Base-by-base conservation (phyloP, 495 filamentous ascomycete genomes). In the Lichenothelia convexa region DNA sequence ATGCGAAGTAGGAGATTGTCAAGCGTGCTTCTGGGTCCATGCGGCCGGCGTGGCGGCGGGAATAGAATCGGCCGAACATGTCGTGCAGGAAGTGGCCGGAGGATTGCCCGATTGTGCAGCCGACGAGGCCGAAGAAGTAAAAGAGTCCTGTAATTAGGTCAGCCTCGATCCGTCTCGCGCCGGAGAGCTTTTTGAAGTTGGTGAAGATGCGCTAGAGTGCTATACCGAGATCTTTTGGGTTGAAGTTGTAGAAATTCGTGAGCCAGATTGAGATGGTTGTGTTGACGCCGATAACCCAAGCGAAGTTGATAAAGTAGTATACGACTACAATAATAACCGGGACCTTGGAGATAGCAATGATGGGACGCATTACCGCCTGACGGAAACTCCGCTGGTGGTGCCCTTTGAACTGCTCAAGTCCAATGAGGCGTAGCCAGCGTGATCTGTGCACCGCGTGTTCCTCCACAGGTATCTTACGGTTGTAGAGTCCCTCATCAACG, bases 11-110 rank as follows among this genome's bases (percentile, higher is more conserved):
- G 38, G 40, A 39, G 34, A 48, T 41, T n/a, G 39, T 31, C 34
- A 56, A 45, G 21, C 53, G 53, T 7, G 49, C 53, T 45, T 56
- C 51, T 13, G 53, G 53, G 18, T 52, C 44, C 27, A 54, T 36
- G 30, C 32, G 30, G n/a, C 46, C 46, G 19, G 32, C 8, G 38
- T 56, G 47, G 13, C 36, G 35, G n/a, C 30, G 35, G 27, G 4
- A 30, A 36, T 41, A 44, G 13, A 24, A 17, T n/a, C n/a, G n/a
- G n/a, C n/a, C n/a, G n/a, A n/a, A n/a, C n/a, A n/a, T n/a, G n/a
- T n/a, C n/a, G n/a, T n/a, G n/a, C n/a, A n/a, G n/a, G n/a, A n/a
- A n/a, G n/a, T n/a, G n/a, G n/a, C n/a, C n/a, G n/a, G n/a, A n/a
- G n/a, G n/a, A n/a, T n/a, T n/a, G n/a, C n/a, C n/a, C n/a, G n/a